Evolutionary conservation across 2,329 filamentous ascomycete genomes (phyloP).

Genomic region (Penicillium palitans): DNA sequence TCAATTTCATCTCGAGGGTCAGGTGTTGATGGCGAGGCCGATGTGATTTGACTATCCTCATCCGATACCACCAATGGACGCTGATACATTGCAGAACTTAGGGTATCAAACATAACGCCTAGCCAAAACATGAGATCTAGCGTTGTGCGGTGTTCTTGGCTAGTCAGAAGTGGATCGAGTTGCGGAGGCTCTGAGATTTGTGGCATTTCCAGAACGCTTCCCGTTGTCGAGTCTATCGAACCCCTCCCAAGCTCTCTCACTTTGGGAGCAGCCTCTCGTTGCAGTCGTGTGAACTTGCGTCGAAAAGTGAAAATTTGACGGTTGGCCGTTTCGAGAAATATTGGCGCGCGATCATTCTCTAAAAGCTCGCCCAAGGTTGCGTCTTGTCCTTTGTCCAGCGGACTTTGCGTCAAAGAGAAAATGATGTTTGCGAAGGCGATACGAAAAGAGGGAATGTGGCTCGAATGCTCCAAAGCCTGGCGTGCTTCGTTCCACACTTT

Average conservation of each 20-base stretch:
- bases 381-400: conserved; percentile 29
- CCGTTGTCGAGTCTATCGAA: not conserved
- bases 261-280: conserved; percentile 12
- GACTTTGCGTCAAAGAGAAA: conserved; percentile 48
- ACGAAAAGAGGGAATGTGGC: conserved; percentile 48
- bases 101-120: conserved; percentile 60
- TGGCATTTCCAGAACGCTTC: not conserved
- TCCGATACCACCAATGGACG: conserved; percentile 49
- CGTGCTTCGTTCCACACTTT: conserved; percentile 47
- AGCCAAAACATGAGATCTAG: conserved; percentile 60
- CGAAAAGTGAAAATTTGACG: conserved; percentile 40
- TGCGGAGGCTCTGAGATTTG: not conserved
- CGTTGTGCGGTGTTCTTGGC: conserved; percentile 45
- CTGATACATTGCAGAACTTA: conserved; percentile 56
- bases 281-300: conserved; percentile 23
- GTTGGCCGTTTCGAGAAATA: conserved; percentile 43
- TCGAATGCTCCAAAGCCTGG: conserved; percentile 39
- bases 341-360: conserved; percentile 32
- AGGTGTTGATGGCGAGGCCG: not conserved
- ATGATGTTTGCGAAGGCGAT: conserved; percentile 49
- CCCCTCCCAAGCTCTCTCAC: not conserved
- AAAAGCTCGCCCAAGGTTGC: conserved; percentile 20
- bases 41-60: conserved; percentile 47
- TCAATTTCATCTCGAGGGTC: conserved; percentile 3
- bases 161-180: conserved; percentile 17